Percentiles rank a stretch among this genome's conserved stretches.
These are phyloP conservation scores for Ganoderma lingzhi DNA, from an alignment of 1,284 basidiomycete genomes.

Conservation along the genomic window DNA sequence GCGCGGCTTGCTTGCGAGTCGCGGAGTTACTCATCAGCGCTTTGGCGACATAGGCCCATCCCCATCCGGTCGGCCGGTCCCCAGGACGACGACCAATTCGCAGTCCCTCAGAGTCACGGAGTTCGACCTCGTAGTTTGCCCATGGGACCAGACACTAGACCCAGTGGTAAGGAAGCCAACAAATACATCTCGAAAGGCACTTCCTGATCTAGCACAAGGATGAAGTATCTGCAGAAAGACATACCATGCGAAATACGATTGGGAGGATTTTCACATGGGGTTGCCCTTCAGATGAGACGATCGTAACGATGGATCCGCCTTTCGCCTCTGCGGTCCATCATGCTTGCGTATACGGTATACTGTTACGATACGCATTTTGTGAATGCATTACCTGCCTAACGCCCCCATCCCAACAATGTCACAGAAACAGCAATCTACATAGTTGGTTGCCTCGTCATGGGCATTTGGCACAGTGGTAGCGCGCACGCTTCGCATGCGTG, in stretches of 20 bases:
- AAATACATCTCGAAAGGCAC: background rate
- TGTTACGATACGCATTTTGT: too few species aligned
- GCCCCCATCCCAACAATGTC: too few species aligned
- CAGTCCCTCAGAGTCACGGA: background rate
- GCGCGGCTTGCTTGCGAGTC: background rate
- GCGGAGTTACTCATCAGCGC: background rate
- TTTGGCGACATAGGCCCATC: background rate
- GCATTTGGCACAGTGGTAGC: slow-evolving; percentile 16
- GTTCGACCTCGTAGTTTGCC: too few species aligned
- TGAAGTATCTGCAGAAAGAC: background rate
- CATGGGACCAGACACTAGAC: background rate
- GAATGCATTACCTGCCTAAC: too few species aligned
- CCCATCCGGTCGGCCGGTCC: background rate
- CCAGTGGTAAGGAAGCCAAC: background rate
- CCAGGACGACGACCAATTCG: background rate
- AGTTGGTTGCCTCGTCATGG: background rate
- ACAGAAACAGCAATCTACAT: too few species aligned
- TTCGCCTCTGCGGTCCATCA: background rate
- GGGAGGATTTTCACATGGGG: too few species aligned
- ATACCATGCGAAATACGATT: background rate
- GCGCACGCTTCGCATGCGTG: slow-evolving; percentile 17
- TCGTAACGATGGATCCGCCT: background rate
- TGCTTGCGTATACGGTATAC: too few species aligned
- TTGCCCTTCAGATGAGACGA: too few species aligned
- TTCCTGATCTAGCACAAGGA: background rate